Conservation (phyloP, 805 yeast genomes). For the Dipodascus albidus region DNA sequence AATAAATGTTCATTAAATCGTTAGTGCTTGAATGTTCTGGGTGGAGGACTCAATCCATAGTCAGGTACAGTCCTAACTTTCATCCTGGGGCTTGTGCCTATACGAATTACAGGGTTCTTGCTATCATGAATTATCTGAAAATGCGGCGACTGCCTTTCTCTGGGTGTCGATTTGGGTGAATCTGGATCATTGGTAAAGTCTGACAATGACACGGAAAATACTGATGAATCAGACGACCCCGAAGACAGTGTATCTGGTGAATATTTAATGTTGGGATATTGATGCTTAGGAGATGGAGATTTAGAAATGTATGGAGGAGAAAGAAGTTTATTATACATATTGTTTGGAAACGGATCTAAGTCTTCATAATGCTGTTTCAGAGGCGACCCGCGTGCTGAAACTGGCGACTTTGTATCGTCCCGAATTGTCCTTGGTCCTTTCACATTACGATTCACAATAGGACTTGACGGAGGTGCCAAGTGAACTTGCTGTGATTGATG, state of each 20-base stretch:
- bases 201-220: background rate
- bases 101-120: background rate
- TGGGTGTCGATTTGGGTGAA: background rate
- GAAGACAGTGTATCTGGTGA: background rate
- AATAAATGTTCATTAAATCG: background rate
- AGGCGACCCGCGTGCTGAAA: background rate
- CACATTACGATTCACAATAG: background rate
- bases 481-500: background rate
- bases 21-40: background rate
- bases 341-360: background rate
- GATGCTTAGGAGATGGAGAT: background rate
- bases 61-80: background rate
- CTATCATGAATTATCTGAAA: background rate
- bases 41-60: background rate
- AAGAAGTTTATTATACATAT: background rate
- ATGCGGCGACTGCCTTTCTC: background rate
- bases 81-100: background rate
- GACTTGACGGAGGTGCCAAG: background rate
- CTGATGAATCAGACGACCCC: background rate
- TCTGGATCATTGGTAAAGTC: background rate
- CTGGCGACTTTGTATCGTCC: constrained; percentile 14
- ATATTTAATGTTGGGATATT: background rate
- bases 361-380: background rate
- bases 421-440: constrained; percentile 6
- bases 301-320: background rate